Evolutionary conservation across 441 rosid genomes (phyloP).

Genomic region (Erysimum cheiri): DNA sequence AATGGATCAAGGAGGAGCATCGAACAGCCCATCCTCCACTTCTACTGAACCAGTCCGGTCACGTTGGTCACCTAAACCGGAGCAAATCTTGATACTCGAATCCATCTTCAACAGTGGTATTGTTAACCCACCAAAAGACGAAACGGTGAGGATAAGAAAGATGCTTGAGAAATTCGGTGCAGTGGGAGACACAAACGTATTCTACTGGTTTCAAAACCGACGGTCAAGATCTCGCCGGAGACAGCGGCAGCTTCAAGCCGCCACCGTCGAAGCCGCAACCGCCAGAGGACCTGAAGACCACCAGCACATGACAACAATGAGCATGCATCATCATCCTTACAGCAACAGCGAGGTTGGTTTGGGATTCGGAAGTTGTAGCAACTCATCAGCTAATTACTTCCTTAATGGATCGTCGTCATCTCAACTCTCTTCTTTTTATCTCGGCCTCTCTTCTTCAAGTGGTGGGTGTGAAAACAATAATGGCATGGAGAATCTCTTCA

Average conservation of each 20-base stretch:
- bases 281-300: conserved; percentile 25
- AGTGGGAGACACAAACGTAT: conserved; percentile 92
- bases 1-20: conserved; percentile 39
- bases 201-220: conserved; percentile 97
- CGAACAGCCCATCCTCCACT: conserved; percentile 21
- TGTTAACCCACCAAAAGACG: conserved; percentile 96
- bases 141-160: conserved; percentile 86
- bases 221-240: conserved; percentile 95
- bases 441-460: conserved; percentile 26
- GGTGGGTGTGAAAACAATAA: conserved; percentile 36
- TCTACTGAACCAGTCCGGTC: conserved; percentile 39
- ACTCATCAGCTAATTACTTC: conserved; percentile 34
- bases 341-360: conserved; percentile 27
- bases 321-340: conserved; percentile 38
- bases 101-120: conserved; percentile 96
- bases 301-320: conserved; percentile 29
- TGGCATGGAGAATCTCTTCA: conserved; percentile 30
- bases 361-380: conserved; percentile 43
- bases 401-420: conserved; percentile 29
- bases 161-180: conserved; percentile 87
- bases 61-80: conserved; percentile 96
- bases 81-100: conserved; percentile 94
- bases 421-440: conserved; percentile 32
- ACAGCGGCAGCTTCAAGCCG: conserved; percentile 82
- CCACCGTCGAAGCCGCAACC: conserved; percentile 15